phyloP scores from a whole-genome alignment of 352 stramenopile genomes.

The Phytophthora melonis region DNA sequence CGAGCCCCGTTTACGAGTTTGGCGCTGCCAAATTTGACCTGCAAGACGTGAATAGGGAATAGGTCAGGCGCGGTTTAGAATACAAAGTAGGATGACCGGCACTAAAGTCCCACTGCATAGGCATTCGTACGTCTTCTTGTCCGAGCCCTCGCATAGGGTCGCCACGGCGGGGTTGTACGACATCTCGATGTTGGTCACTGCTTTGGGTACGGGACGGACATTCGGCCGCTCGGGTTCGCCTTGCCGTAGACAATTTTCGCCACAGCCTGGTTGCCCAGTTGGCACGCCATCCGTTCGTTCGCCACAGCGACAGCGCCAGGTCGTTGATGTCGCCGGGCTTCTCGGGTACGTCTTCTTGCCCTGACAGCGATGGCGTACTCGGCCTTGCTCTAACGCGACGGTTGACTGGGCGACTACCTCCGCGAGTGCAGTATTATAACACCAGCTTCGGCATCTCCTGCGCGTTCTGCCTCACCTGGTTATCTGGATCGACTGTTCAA shows the following conservation, averaged over 20 bases:
- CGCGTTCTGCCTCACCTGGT: too few relatives aligned
- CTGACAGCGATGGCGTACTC: neutral
- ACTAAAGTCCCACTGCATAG: neutral
- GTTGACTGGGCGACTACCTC: too few relatives aligned
- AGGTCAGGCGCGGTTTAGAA: too few relatives aligned
- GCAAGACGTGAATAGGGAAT: too few relatives aligned
- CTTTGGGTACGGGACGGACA: neutral
- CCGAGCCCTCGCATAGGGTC: neutral
- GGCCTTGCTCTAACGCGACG: too few relatives aligned
- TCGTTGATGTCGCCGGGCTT: neutral
- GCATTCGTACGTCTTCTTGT: neutral
- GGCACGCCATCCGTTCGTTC: slow-evolving; percentile 66
- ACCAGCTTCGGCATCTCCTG: too few relatives aligned
- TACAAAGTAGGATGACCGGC: too few relatives aligned
- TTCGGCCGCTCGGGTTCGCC: neutral
- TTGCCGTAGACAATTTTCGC: neutral
- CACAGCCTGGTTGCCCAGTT: slow-evolving; percentile 62
- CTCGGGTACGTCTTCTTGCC: neutral
- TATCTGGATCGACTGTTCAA: too few relatives aligned
- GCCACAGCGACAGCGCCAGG: slow-evolving; percentile 50
- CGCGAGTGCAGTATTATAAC: too few relatives aligned
- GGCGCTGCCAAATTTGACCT: too few relatives aligned
- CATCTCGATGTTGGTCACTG: slow-evolving; percentile 23
- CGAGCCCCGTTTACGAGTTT: too few relatives aligned
- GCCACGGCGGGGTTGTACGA: slow-evolving; percentile 69